These are phyloP conservation scores for Backusella morwellensis DNA, from an alignment of 192 early-diverging fungal genomes.

Conservation along the genomic window DNA sequence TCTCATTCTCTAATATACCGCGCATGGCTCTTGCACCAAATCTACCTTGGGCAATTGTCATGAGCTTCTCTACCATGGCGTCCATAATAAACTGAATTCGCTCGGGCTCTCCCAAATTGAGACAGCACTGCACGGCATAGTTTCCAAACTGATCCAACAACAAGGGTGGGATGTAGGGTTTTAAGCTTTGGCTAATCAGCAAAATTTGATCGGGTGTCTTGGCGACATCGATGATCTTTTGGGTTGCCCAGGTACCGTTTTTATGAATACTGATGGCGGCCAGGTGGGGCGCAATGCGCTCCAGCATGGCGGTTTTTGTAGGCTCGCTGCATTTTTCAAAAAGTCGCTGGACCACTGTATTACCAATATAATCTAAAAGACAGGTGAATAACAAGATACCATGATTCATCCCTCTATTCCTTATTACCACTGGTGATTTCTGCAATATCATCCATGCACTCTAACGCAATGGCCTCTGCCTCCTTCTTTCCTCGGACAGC, in stretches of 20 bases:
- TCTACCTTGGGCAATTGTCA: slow-evolving; percentile 84
- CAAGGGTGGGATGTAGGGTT: slow-evolving; percentile 77
- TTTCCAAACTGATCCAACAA: slow-evolving; percentile 96
- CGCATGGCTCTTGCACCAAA: slow-evolving; percentile 92
- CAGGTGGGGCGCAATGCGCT: slow-evolving; percentile 74
- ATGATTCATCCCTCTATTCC: not conserved
- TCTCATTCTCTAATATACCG: slow-evolving; percentile 83
- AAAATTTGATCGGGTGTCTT: slow-evolving; percentile 62
- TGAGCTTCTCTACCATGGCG: slow-evolving; percentile 79
- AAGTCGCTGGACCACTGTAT: slow-evolving; percentile 91
- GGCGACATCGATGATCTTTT: slow-evolving; percentile 91
- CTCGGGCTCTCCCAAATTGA: slow-evolving; percentile 64
- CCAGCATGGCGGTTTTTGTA: slow-evolving; percentile 72
- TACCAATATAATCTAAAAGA: slow-evolving; percentile 82
- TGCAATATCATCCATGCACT: slow-evolving; percentile 80
- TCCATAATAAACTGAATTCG: slow-evolving; percentile 92
- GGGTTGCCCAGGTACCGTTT: slow-evolving; percentile 97
- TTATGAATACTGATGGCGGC: slow-evolving; percentile 92
- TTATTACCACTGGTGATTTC: slow-evolving; percentile 84
- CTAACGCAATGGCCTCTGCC: slow-evolving; percentile 69
- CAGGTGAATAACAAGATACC: not conserved
- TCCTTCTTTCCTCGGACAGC: slow-evolving; percentile 53
- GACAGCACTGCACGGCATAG: slow-evolving; percentile 95
- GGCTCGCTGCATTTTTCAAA: slow-evolving; percentile 73
- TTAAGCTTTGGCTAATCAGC: slow-evolving; percentile 49